These are phyloP conservation scores for Microascus cirrosus DNA, from an alignment of 2,329 filamentous ascomycete species.

Conservation along the genomic window DNA sequence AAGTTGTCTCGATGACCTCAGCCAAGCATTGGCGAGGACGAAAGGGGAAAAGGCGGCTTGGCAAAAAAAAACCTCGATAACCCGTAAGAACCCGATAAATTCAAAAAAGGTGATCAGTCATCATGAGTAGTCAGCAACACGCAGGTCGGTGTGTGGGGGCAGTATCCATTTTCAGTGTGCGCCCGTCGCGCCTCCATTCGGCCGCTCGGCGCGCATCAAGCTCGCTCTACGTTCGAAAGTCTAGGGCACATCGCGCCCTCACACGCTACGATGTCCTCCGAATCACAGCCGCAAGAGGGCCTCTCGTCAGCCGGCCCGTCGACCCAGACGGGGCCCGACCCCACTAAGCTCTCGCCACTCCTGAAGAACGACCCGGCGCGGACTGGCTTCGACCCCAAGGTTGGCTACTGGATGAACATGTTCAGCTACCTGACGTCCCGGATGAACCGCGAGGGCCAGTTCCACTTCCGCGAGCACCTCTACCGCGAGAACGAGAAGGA, in stretches of 20 bases:
- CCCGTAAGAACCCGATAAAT: no score
- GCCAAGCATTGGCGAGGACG: no score
- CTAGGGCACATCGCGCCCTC: neutral
- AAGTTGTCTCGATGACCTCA: no score
- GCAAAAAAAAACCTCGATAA: no score
- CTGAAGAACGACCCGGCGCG: slow-evolving; percentile 42
- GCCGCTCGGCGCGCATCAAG: neutral
- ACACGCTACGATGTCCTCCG: neutral
- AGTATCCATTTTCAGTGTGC: no score
- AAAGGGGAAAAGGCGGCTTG: no score
- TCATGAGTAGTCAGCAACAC: no score
- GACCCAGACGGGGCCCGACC: neutral
- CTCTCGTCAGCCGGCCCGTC: slow-evolving; percentile 3
- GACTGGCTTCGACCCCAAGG: slow-evolving; percentile 52
- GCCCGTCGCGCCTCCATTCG: neutral
- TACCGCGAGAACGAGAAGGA: slow-evolving; percentile 64
- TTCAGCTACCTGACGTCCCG: slow-evolving; percentile 70
- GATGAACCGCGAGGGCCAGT: slow-evolving; percentile 56
- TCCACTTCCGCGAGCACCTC: slow-evolving; percentile 67
- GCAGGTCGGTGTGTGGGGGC: no score
- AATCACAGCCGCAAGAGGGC: neutral
- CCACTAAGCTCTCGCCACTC: neutral
- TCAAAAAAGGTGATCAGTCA: no score
- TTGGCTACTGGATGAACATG: slow-evolving; percentile 67
- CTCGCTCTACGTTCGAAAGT: neutral